These are phyloP conservation scores for Sideroxylon spinosum DNA, from an alignment of 179 eudicot genomes.

Conservation along the genomic window DNA sequence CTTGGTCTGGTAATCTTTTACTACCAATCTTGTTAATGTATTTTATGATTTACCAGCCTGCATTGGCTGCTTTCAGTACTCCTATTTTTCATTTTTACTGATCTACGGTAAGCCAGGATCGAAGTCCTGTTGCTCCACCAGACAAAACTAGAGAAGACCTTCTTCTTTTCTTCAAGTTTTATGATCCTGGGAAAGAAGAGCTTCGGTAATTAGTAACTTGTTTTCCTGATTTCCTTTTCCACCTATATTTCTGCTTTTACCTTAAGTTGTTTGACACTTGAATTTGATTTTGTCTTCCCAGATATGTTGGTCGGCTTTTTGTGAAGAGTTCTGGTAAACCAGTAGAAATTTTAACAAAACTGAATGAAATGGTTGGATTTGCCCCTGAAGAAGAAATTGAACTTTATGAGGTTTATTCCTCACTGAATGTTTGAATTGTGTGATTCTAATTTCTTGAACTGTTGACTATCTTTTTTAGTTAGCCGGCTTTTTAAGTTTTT, in stretches of 20 bases:
- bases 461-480: not conserved
- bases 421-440: not conserved
- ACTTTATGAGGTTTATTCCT: slow-evolving; percentile 59
- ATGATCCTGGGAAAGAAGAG: slow-evolving; percentile 83
- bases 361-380: slow-evolving; percentile 79
- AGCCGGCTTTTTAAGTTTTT: not conserved
- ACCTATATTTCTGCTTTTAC: not conserved
- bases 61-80: not conserved
- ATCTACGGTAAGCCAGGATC: slow-evolving; percentile 37
- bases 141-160: slow-evolving; percentile 78
- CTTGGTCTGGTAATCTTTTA: slow-evolving; percentile 48
- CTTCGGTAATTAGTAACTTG: slow-evolving; percentile 51
- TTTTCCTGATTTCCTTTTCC: not conserved
- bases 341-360: slow-evolving; percentile 46
- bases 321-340: slow-evolving; percentile 63
- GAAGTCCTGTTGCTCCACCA: slow-evolving; percentile 59
- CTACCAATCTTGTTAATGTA: not conserved
- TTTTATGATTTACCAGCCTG: not conserved
- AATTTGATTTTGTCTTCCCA: slow-evolving; percentile 20
- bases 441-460: not conserved
- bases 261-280: slow-evolving; percentile 5
- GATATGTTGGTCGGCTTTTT: slow-evolving; percentile 70
- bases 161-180: slow-evolving; percentile 78
- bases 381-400: slow-evolving; percentile 73
- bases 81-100: not conserved